Conservation (phyloP, 441 rosid genomes). For the Geranium incanum region DNA sequence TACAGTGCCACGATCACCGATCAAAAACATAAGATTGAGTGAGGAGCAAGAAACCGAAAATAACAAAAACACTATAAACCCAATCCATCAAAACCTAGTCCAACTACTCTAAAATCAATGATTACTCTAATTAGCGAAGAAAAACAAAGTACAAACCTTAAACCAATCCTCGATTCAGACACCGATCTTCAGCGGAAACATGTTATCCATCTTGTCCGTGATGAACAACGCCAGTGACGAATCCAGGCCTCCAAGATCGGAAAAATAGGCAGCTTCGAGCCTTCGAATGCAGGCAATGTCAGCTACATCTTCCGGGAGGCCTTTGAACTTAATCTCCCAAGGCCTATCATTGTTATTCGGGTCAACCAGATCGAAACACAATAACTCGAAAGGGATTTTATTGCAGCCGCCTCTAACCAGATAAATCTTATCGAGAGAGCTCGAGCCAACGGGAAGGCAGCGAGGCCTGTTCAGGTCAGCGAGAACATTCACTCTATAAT, state of each 20-base stretch:
- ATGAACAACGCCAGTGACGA: neutral
- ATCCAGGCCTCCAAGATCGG: neutral
- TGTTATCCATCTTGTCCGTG: conserved; percentile 1
- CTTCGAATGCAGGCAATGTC: neutral
- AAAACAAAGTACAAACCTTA: neutral
- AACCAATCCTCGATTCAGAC: neutral
- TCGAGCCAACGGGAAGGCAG: neutral
- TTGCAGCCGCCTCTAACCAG: neutral
- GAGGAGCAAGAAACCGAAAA: too few relatives aligned
- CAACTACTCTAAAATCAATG: too few relatives aligned
- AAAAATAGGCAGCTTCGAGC: neutral
- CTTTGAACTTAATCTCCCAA: neutral
- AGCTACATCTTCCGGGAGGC: neutral
- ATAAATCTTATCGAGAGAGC: neutral
- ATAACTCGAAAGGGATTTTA: neutral
- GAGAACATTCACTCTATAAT: neutral
- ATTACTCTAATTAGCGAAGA: neutral
- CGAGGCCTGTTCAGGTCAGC: neutral
- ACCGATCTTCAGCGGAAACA: neutral
- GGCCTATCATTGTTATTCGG: neutral
- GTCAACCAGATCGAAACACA: neutral
- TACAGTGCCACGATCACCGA: too few relatives aligned
- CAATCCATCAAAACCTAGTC: too few relatives aligned
- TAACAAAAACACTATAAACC: too few relatives aligned
- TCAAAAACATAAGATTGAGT: too few relatives aligned